phyloP scores from a whole-genome alignment of 2,329 filamentous ascomycete species.

The Arthrinium phaeospermum region DNA sequence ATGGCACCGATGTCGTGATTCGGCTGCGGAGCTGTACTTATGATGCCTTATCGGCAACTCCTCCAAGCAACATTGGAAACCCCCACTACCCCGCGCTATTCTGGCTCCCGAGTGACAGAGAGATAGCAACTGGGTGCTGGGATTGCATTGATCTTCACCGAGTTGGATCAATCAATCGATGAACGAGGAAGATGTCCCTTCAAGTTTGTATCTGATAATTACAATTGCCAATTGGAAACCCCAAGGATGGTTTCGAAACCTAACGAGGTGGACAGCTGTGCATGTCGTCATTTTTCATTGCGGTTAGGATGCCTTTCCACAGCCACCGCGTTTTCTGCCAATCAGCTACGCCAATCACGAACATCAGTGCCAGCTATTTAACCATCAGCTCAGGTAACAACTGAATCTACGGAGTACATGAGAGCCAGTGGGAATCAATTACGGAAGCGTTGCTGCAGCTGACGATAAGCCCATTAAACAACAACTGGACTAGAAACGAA shows the following conservation, averaged over 20 bases:
- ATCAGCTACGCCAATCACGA: not conserved
- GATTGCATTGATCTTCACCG: not conserved
- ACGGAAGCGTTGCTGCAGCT: not conserved
- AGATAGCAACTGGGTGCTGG: not conserved
- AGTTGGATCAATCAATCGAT: not conserved
- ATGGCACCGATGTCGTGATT: constrained; percentile 16
- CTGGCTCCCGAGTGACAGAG: not conserved
- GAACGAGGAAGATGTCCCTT: not conserved
- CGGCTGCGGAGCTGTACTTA: constrained; percentile 22
- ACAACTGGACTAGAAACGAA: not conserved
- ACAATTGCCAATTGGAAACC: not conserved
- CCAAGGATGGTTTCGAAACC: not conserved
- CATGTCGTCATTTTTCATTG: not conserved
- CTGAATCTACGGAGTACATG: not conserved
- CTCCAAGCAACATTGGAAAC: constrained; percentile 6
- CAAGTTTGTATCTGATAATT: not conserved
- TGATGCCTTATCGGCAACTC: constrained; percentile 28
- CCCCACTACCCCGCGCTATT: constrained; percentile 19
- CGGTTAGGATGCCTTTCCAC: not conserved
- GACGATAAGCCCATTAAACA: not conserved
- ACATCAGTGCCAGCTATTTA: too few species aligned
- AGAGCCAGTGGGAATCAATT: not conserved
- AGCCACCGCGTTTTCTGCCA: not conserved
- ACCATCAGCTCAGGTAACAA: too few species aligned
- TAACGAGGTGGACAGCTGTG: not conserved